Base-by-base conservation (phyloP, 1,139 yeast genomes). In the Groenewaldozyma auringiensis region DNA sequence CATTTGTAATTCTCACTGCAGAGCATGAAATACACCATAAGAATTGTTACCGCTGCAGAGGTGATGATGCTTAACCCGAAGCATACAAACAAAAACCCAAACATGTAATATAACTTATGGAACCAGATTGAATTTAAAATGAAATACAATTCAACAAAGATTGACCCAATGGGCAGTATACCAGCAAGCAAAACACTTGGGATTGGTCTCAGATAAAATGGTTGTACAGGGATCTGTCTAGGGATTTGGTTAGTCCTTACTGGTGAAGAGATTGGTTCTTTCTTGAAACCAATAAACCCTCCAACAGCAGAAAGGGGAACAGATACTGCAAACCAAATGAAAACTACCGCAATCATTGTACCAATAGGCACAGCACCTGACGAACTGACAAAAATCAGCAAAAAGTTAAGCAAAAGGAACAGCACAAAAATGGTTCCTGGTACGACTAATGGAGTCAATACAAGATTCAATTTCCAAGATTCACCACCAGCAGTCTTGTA, bases 361-460 rank as follows among this genome's bases (percentile, higher is more conserved):
- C 95, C 95, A 46, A 84, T 66, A 41, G 99, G 98, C 49, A 92
- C 87, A 1, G 97, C 97, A 41, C 97, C 97, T 0, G 97, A 88
- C 0, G 96, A 85, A 40, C 79, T 74, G 33, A 74, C 94, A 58
- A 73, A 75, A 41, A 89, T 75, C 62, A 94, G 74, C 66, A 92
- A 82, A 69, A 89, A 81, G 67, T 92, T 92, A 66, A 89, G 73
- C 45, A 80, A 69, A 21, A 87, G 58, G 54, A 92, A 81, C 3
- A 76, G 63, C 3, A 68, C 60, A 58, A 89, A 84, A 34, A 88
- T 71, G 16, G 72, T 53, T 32, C 94, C 94, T 16, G 99, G 98
- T 29, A 92, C 89, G 44, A 89, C 64, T 1, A 79, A 41, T 40
- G 98, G 97, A 1, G 96, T 83, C 53, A 92, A 68, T 25, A 83